Percentiles rank a stretch among this genome's conserved stretches.
phyloP scores from a whole-genome alignment of 1,139 yeast species.

The Diutina sp. region DNA sequence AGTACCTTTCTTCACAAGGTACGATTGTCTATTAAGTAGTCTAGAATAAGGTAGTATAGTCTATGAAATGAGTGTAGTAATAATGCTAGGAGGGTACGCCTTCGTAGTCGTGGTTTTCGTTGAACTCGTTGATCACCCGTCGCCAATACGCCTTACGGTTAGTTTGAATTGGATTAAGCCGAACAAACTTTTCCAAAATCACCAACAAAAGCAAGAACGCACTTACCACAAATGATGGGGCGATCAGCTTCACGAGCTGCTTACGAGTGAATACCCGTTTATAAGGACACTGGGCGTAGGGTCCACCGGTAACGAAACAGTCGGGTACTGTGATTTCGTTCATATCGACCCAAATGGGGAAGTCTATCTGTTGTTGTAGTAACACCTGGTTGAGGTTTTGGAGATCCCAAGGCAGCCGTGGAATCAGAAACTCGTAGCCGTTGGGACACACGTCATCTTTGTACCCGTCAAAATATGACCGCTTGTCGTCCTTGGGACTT shows the following conservation, averaged over 20 bases:
- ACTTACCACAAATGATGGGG: slow-evolving; percentile 54
- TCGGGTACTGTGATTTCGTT: slow-evolving; percentile 62
- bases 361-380: slow-evolving; percentile 8
- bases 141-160: slow-evolving; percentile 32
- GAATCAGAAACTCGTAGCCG: slow-evolving; percentile 41
- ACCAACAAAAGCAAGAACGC: slow-evolving; percentile 10
- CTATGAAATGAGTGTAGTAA: not conserved
- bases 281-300: slow-evolving; percentile 71
- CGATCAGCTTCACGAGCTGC: slow-evolving; percentile 49
- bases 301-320: slow-evolving; percentile 86
- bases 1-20: too few relatives aligned
- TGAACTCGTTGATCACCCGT: slow-evolving; percentile 19
- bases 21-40: too few relatives aligned
- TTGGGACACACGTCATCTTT: slow-evolving; percentile 31
- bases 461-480: slow-evolving; percentile 39
- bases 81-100: slow-evolving; percentile 26
- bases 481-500: slow-evolving; percentile 13
- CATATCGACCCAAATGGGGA: slow-evolving; percentile 66
- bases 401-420: slow-evolving; percentile 21
- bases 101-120: slow-evolving; percentile 26
- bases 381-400: slow-evolving; percentile 4
- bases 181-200: slow-evolving; percentile 18
- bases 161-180: slow-evolving; percentile 26
- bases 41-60: not conserved
- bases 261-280: slow-evolving; percentile 38